Evolutionary conservation across 257 asterid species (phyloP).

Genomic region (Salvia rosmarinus): DNA sequence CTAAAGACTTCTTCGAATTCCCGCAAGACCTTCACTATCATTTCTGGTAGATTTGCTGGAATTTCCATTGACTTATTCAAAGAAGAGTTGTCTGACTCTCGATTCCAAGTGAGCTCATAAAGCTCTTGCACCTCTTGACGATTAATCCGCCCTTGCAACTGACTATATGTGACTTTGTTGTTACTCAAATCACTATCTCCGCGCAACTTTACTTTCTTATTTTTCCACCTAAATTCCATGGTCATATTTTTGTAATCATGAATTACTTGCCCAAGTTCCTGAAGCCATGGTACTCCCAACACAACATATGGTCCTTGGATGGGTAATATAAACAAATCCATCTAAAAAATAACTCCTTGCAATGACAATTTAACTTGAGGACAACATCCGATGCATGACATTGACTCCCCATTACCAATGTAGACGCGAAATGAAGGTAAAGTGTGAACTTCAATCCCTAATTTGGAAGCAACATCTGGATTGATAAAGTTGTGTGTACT

Average conservation of each 20-base stretch:
- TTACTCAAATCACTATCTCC: background rate
- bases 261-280: background rate
- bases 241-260: background rate
- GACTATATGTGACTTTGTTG: background rate
- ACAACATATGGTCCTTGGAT: background rate
- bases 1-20: background rate
- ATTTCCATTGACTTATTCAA: background rate
- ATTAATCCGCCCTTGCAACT: background rate
- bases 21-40: rapidly evolving
- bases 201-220: background rate
- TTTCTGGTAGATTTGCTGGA: background rate
- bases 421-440: background rate
- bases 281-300: background rate
- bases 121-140: background rate
- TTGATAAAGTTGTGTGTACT: background rate
- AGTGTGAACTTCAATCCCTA: background rate
- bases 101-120: background rate
- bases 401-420: background rate
- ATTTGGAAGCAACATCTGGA: background rate
- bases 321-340: background rate
- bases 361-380: background rate
- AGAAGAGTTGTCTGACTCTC: no score
- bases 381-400: background rate
- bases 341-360: background rate
- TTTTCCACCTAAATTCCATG: background rate